phyloP scores from a whole-genome alignment of 1,284 basidiomycete species.

The Cryptococcus hybrid region DNA sequence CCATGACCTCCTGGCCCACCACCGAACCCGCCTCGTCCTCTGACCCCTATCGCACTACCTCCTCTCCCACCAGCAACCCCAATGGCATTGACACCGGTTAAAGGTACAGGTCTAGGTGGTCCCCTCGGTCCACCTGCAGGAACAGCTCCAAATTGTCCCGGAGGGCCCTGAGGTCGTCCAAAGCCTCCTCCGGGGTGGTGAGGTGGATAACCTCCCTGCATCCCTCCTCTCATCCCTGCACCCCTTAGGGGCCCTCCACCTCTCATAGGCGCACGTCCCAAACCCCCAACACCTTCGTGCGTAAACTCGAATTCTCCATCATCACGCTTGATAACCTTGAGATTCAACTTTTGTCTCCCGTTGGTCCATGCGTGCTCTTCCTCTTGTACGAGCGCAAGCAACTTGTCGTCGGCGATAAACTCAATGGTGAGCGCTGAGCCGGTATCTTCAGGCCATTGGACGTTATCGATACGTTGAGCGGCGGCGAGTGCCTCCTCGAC shows the following conservation, averaged over 20 bases:
- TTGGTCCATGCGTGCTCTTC: conserved; percentile 48
- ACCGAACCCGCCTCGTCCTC: conserved; percentile 5
- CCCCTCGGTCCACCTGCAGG: neutral
- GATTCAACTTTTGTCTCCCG: conserved; percentile 37
- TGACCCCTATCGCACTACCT: conserved; percentile 3
- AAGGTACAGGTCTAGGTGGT: conserved; percentile 6
- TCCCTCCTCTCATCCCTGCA: neutral
- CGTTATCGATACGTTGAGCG: conserved; percentile 26
- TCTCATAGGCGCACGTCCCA: conserved; percentile 9
- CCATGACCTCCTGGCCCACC: conserved; percentile 2
- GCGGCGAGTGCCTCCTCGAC: conserved; percentile 20
- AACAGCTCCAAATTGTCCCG: neutral
- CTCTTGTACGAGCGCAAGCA: conserved; percentile 26
- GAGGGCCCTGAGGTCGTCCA: neutral
- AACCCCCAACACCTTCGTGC: conserved; percentile 16
- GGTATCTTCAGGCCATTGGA: conserved; percentile 34
- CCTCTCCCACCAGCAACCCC: neutral
- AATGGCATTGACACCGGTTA: conserved; percentile 18
- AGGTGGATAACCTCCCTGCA: neutral
- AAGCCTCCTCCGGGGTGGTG: neutral
- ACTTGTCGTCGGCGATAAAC: conserved; percentile 38
- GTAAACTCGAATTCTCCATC: conserved; percentile 17
- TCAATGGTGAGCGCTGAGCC: conserved; percentile 35
- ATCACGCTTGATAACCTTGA: conserved; percentile 19
- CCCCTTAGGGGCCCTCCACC: neutral